phyloP scores from a whole-genome alignment of 2,329 filamentous ascomycete genomes.

The Pyrenochaeta sp. region DNA sequence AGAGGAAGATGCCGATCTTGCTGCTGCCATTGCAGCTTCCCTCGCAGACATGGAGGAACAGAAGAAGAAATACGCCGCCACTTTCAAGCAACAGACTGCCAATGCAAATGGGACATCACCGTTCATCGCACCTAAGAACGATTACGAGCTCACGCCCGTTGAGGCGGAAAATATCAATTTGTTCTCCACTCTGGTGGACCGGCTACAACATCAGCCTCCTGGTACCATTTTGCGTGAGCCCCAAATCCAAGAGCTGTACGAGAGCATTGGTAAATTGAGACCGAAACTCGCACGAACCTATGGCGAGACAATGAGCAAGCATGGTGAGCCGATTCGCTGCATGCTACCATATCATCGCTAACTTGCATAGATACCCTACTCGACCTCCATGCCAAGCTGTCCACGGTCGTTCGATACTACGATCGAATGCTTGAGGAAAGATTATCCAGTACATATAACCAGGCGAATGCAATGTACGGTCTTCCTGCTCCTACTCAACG shows the following conservation, averaged over 20 bases:
- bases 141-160: constrained; percentile 91
- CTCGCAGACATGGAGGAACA: constrained; percentile 98
- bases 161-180: constrained; percentile 98
- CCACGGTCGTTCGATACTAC: constrained; percentile 96
- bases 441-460: constrained; percentile 88
- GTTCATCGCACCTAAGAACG: constrained; percentile 77
- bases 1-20: constrained; percentile 91
- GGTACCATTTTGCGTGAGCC: constrained; percentile 96
- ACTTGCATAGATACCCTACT: constrained; percentile 78
- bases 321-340: constrained; percentile 67
- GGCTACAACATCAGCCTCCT: constrained; percentile 91
- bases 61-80: constrained; percentile 87
- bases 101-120: constrained; percentile 58
- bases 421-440: constrained; percentile 98
- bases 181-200: constrained; percentile 91
- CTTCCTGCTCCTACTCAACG: constrained; percentile 47
- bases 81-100: constrained; percentile 79
- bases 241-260: constrained; percentile 97
- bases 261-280: constrained; percentile 91
- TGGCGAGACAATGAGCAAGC: constrained; percentile 99
- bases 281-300: constrained; percentile 96
- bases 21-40: constrained; percentile 94
- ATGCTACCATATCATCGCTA: constrained; percentile 31
- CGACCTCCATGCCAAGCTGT: constrained; percentile 92
- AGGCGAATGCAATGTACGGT: constrained; percentile 64